Evolutionary conservation across 805 yeast species (phyloP).

Genomic region (Zygosaccharomyces rouxii): DNA sequence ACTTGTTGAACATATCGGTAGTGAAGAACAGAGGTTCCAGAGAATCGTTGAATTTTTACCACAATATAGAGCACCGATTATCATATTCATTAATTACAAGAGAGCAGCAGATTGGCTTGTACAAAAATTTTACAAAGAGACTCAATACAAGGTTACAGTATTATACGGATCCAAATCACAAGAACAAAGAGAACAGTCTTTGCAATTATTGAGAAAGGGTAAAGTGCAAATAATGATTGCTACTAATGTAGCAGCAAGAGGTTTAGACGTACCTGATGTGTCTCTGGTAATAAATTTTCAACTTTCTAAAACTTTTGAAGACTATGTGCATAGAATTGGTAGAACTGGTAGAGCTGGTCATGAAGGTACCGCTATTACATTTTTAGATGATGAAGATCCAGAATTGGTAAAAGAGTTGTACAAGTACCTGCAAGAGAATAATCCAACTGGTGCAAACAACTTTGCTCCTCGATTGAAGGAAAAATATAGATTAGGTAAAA

Average conservation of each 20-base stretch:
- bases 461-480: conserved; percentile 16
- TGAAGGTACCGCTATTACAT: conserved; percentile 70
- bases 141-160: conserved; percentile 49
- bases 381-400: conserved; percentile 55
- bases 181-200: conserved; percentile 76
- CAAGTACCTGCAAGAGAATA: conserved; percentile 37
- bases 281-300: conserved; percentile 83
- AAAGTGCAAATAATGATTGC: conserved; percentile 68
- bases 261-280: conserved; percentile 86
- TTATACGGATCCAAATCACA: conserved; percentile 88
- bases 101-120: conserved; percentile 65
- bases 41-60: conserved; percentile 23
- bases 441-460: conserved; percentile 17
- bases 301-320: conserved; percentile 72
- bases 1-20: conserved; percentile 49
- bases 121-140: conserved; percentile 41
- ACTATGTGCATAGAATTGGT: conserved; percentile 88
- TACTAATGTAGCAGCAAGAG: conserved; percentile 95
- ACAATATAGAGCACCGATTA: conserved; percentile 52
- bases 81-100: conserved; percentile 77
- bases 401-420: conserved; percentile 44
- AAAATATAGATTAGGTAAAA: conserved; percentile 17
- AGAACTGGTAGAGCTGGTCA: conserved; percentile 96
- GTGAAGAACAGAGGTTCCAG: conserved; percentile 43
- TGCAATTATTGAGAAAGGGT: conserved; percentile 53